phyloP scores from a whole-genome alignment of 345 rosid genomes.

The Salix brachista region DNA sequence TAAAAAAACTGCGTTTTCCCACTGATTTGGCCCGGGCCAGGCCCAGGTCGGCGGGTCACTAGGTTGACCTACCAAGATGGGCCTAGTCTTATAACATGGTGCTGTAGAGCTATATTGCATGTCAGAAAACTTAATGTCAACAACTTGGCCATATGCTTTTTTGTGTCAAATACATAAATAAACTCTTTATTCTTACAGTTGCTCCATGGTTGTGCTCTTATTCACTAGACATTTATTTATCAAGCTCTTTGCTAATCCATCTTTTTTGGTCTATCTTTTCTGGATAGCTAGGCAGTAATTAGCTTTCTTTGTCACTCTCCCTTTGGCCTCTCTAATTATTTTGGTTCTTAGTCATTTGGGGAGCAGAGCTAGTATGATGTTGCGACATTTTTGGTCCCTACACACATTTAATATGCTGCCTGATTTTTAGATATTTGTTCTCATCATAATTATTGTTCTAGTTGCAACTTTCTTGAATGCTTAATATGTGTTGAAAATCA shows the following conservation, averaged over 20 bases:
- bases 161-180: neutral
- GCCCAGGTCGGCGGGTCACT: too few species aligned
- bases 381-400: neutral
- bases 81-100: too few species aligned
- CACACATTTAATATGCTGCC: neutral
- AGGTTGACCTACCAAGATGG: too few species aligned
- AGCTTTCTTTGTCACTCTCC: neutral
- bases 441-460: neutral
- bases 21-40: too few species aligned
- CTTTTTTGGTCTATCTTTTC: neutral
- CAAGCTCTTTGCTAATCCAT: neutral
- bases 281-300: neutral
- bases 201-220: neutral
- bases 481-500: constrained; percentile 2
- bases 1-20: too few species aligned
- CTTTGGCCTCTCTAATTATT: too few species aligned
- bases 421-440: neutral
- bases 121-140: neutral
- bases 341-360: neutral
- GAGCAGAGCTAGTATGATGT: neutral
- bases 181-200: too few species aligned
- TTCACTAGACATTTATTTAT: neutral
- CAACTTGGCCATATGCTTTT: neutral
- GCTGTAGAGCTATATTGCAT: neutral
- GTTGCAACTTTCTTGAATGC: neutral